Evolutionary conservation across 495 filamentous ascomycete genomes (phyloP), one percentile per base, ranked within the genome.

Genomic region (Aspergillus hancockii): DNA sequence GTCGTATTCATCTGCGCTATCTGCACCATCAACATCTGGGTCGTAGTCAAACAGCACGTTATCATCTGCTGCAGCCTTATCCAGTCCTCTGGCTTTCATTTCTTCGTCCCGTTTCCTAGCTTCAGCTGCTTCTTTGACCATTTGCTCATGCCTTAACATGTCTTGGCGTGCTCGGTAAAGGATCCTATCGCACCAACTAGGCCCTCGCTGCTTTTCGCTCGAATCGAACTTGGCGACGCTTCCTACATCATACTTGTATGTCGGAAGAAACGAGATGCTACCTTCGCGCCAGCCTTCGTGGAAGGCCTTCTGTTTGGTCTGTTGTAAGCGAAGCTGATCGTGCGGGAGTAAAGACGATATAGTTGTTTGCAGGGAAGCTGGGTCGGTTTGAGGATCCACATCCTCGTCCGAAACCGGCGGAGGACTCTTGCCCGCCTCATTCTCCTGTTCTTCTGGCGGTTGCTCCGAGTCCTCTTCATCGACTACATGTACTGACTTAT

Each of bases 121-220:
- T 40, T 87, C 79, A 51, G 87, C 82, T 52, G 87, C 81, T 57
- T 92, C 88, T 54, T 79, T 76, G 4, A 81, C 67, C 56, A 84
- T 87, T 52, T 74, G 76, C n/a, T 93, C 85, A 65, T 93, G 90
- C n/a, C 78, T 81, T 4, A 87, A 69, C 56, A 80, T 86, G 62
- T 92, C 88, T 52, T 79, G 83, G 38, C 88, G 84, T 1, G 90
- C 90, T 34, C 93, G 83, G 65, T 83, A 99, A 0, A 99, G 74
- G 47, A 99, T 92, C n/a, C 95, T 87, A 72, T 99, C 95, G 69
- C 95, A 99, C 93, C 93, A 99, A 68, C 92, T 96, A 5, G 95
- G 95, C 14, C 89, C 88, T 51, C 95, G 81, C 52, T 87, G 85
- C 78, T 98, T 99, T 64, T 97, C 95, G 59, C 91, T 96, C 0